Evolutionary conservation across 116 monocot species (phyloP), one percentile per base, ranked within the genome.

Genomic region (Thalassia testudinum): DNA sequence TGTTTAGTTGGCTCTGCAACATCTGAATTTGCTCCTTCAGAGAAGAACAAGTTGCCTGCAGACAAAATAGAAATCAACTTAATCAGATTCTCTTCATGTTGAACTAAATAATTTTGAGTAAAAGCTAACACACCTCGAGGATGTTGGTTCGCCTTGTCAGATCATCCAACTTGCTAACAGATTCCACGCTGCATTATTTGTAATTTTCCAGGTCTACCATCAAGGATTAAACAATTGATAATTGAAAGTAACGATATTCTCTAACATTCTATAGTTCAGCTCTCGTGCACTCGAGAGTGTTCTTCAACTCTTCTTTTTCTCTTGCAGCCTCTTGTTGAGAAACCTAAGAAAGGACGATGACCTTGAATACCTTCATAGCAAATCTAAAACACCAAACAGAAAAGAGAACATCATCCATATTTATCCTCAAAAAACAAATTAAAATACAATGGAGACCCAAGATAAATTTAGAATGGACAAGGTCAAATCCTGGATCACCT

Each of bases 291-390:
- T 61, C 69, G 2, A 86, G 54, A 50, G 70, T 81, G n/a, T 50
- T 76, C 37, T 57, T 72, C 1, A 82, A 45, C 13, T 78, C 83
- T 50, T 83, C 83, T 37, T 75, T 87, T 30, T 78, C 72, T 51
- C 66, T 80, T 8, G 77, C 12, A 19, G 78, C 75, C 11, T 93
- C 87, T 69, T 83, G 68, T 12, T 79, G 78, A 24, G 75, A 68
- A 29, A 49, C 49, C 93, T 93, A 34, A 34, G 10, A 34, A 34
- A 34, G 10, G 30, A n/a, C n/a, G n/a, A n/a, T n/a, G n/a, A n/a
- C n/a, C n/a, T n/a, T n/a, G n/a, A n/a, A n/a, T n/a, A n/a, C n/a
- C n/a, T n/a, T n/a, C n/a, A n/a, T n/a, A n/a, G n/a, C n/a, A n/a
- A n/a, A n/a, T n/a, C n/a, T n/a, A n/a, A n/a, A n/a, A n/a, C n/a